phyloP scores from a whole-genome alignment of 306 rosid genomes.

The Dryas drummondii region DNA sequence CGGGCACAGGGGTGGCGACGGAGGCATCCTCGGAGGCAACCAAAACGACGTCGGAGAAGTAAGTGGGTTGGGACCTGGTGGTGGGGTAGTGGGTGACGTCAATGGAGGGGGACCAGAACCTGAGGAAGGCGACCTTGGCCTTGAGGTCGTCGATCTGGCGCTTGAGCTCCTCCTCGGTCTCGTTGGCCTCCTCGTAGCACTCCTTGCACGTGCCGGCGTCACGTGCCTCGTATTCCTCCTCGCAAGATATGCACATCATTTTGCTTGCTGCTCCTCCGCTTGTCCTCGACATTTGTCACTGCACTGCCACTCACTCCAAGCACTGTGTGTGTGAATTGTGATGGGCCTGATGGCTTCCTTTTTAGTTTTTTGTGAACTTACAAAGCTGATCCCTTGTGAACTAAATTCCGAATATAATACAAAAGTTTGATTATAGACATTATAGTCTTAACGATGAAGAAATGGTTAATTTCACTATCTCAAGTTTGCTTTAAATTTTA shows the following conservation, averaged over 20 bases:
- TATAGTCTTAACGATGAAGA: too few relatives aligned
- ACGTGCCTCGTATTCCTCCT: conserved; percentile 29
- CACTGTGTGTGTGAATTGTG: too few relatives aligned
- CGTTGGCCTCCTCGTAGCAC: conserved; percentile 85
- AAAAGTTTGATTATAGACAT: too few relatives aligned
- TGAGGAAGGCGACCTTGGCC: conserved; percentile 66
- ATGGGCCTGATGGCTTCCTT: too few relatives aligned
- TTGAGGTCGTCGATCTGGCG: conserved; percentile 72
- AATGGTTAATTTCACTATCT: too few relatives aligned
- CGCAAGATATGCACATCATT: conserved; percentile 54
- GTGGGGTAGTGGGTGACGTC: conserved; percentile 3
- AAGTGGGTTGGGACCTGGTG: conserved; percentile 16
- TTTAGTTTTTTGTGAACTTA: too few relatives aligned
- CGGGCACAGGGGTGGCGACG: conserved; percentile 27
- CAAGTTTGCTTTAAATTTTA: too few relatives aligned
- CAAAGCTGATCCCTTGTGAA: too few relatives aligned
- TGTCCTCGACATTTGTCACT: too few relatives aligned
- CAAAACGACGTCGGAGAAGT: conserved; percentile 55
- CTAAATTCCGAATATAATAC: too few relatives aligned
- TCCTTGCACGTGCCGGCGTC: conserved; percentile 74
- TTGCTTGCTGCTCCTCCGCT: too few relatives aligned
- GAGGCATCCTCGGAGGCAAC: conserved; percentile 42
- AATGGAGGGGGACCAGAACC: conserved; percentile 29
- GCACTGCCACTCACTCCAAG: too few relatives aligned
- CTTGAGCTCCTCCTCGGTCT: conserved; percentile 69